phyloP scores from a whole-genome alignment of 1,139 yeast genomes.

The Scheffersomyces illinoinensis region DNA sequence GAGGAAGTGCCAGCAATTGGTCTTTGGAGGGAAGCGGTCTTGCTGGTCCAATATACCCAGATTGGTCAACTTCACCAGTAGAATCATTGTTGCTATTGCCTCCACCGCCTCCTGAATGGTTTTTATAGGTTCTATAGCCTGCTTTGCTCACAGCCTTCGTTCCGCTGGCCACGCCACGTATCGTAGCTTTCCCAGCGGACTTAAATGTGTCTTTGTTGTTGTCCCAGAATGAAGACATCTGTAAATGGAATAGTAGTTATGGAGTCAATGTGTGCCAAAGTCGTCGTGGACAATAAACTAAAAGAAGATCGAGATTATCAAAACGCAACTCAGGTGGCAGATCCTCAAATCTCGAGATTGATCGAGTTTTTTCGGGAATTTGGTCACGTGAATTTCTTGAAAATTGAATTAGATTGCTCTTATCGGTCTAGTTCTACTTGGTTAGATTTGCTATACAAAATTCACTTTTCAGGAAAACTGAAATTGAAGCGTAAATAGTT shows the following conservation, averaged over 20 bases:
- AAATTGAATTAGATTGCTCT: not conserved
- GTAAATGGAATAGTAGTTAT: not conserved
- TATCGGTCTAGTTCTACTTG: not conserved
- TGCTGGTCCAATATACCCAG: constrained; percentile 9
- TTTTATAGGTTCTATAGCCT: constrained; percentile 50
- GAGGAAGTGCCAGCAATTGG: constrained; percentile 48
- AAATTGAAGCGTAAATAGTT: too few relatives aligned
- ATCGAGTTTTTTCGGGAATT: not conserved
- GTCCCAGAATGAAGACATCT: constrained; percentile 49
- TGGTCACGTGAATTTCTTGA: not conserved
- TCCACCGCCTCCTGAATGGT: constrained; percentile 24
- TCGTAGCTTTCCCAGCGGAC: constrained; percentile 47
- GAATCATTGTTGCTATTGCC: not conserved
- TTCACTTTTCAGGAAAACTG: too few relatives aligned
- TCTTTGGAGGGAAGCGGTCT: constrained; percentile 27
- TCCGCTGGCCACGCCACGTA: constrained; percentile 51
- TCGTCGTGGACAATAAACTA: not conserved
- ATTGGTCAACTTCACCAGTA: constrained; percentile 2
- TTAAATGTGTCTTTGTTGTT: constrained; percentile 52
- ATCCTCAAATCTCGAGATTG: not conserved
- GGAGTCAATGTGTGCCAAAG: not conserved
- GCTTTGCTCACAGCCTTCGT: constrained; percentile 49
- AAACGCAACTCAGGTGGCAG: not conserved
- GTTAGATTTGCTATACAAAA: not conserved
- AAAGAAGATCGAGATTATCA: not conserved